phyloP scores from a whole-genome alignment of 257 asterid genomes.

The Solanum piurae region DNA sequence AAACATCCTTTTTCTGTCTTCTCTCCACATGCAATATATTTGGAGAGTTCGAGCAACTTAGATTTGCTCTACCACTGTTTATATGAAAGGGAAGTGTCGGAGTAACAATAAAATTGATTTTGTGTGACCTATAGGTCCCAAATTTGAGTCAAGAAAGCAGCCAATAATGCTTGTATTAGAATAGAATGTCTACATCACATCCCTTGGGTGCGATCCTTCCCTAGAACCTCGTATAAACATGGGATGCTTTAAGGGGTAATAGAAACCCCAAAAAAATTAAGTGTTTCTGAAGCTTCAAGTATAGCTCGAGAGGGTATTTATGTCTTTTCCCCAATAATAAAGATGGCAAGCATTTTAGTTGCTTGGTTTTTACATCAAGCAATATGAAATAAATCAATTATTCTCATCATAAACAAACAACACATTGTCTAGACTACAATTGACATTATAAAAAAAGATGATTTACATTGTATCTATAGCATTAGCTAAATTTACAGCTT shows the following conservation, averaged over 20 bases:
- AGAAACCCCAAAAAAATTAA: background rate
- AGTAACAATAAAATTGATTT: no score
- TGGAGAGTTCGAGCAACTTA: background rate
- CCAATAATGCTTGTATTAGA: background rate
- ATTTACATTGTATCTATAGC: no score
- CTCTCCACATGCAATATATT: no score
- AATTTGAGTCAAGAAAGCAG: no score
- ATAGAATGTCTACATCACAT: background rate
- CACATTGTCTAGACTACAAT: no score
- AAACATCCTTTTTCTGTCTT: background rate
- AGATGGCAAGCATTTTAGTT: background rate
- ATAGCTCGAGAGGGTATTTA: no score
- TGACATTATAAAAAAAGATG: no score
- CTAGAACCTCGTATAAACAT: background rate
- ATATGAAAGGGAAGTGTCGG: no score
- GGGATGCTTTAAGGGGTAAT: background rate
- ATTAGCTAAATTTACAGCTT: no score
- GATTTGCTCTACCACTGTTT: background rate
- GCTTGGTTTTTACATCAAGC: background rate
- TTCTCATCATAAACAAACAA: background rate
- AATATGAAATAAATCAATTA: background rate
- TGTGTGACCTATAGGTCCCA: no score
- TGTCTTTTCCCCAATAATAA: no score
- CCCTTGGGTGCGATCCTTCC: background rate
- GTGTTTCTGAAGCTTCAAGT: background rate